A percentile compares a stretch with the other conserved stretches of the same genome.
Conservation (phyloP, 805 yeast genomes). For the Myxozyma vanderwaltii region DNA sequence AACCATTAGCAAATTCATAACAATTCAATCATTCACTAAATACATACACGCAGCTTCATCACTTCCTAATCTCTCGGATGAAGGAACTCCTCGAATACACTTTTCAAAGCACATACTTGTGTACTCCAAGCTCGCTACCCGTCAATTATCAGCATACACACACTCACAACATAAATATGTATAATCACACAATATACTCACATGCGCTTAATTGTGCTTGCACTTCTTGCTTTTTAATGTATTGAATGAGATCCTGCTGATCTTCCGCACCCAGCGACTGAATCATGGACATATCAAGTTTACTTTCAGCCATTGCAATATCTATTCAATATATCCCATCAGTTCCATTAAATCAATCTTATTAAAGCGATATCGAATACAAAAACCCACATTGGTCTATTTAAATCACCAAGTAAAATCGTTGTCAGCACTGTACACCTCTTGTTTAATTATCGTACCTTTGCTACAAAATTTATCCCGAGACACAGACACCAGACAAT, state of each 20-base stretch:
- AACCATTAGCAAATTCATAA: no score
- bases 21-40: no score
- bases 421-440: no score
- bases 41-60: slow-evolving; percentile 65
- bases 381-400: no score
- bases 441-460: no score
- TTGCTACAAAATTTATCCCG: no score
- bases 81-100: slow-evolving; percentile 57
- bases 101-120: slow-evolving; percentile 90
- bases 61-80: slow-evolving; percentile 49
- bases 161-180: not conserved
- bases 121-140: slow-evolving; percentile 70
- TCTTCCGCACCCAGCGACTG: not conserved
- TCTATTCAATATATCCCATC: no score
- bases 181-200: not conserved
- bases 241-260: not conserved
- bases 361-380: no score
- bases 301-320: not conserved
- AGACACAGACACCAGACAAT: no score
- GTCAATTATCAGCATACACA: not conserved
- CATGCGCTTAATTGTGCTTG: not conserved
- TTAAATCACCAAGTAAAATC: no score
- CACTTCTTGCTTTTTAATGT: not conserved
- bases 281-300: not conserved
- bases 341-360: no score